These are phyloP conservation scores for Lipomyces mesembrius DNA, from an alignment of 805 yeast species.

Conservation along the genomic window DNA sequence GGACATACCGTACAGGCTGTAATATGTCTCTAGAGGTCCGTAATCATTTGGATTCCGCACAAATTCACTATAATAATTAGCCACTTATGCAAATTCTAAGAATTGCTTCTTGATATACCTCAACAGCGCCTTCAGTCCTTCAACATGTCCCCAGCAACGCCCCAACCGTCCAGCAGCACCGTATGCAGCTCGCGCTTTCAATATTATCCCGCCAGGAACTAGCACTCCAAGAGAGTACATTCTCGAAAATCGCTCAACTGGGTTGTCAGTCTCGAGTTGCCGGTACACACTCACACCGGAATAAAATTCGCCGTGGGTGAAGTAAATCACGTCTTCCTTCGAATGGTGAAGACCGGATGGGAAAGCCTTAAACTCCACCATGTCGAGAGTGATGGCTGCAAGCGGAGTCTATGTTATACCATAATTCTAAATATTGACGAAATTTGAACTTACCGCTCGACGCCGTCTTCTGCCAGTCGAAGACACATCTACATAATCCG, in stretches of 20 bases:
- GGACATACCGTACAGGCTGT: constrained; percentile 21
- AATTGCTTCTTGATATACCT: constrained; percentile 23
- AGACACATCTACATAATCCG: constrained; percentile 19
- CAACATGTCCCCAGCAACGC: constrained; percentile 46
- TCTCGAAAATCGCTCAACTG: constrained; percentile 35
- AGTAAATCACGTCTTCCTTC: constrained; percentile 58
- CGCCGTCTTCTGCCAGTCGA: constrained; percentile 33
- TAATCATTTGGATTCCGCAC: constrained; percentile 21
- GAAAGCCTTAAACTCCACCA: constrained; percentile 64
- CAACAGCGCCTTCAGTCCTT: constrained; percentile 44
- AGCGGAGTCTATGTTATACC: background rate
- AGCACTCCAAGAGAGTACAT: constrained; percentile 71
- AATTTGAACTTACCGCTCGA: constrained; percentile 37
- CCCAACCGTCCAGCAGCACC: constrained; percentile 32
- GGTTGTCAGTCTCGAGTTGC: constrained; percentile 49
- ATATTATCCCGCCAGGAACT: constrained; percentile 29
- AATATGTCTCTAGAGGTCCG: constrained; percentile 26
- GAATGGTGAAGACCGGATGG: constrained; percentile 71
- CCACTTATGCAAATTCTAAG: constrained; percentile 30
- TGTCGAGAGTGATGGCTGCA: constrained; percentile 44
- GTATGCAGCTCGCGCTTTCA: constrained; percentile 26
- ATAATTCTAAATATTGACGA: background rate
- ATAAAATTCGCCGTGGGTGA: constrained; percentile 49
- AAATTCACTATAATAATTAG: constrained; percentile 19
- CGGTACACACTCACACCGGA: constrained; percentile 57